Conservation (phyloP, 2,329 filamentous ascomycete genomes). For the Fusarium sp. region DNA sequence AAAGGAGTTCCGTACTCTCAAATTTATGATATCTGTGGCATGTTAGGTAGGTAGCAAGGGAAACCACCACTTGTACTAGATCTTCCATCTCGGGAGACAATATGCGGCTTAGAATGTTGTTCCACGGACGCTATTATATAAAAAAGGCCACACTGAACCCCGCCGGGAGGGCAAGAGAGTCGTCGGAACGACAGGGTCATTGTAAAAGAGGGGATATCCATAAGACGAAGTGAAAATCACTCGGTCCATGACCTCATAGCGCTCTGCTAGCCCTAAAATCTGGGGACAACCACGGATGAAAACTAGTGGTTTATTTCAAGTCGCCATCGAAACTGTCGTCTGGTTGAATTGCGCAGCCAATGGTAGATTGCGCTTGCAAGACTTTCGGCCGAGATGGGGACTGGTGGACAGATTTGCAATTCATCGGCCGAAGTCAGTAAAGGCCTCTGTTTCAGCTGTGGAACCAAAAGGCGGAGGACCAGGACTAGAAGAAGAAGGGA, state of each 20-base stretch:
- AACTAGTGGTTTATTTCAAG: constrained; percentile 13
- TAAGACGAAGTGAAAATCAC: constrained; percentile 2
- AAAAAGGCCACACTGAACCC: constrained; percentile 1
- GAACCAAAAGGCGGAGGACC: constrained; percentile 20
- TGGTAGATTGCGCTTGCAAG: neutral
- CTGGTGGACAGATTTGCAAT: constrained; percentile 1
- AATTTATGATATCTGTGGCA: neutral
- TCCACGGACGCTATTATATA: constrained; percentile 5
- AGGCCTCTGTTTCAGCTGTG: constrained; percentile 26
- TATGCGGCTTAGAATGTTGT: neutral
- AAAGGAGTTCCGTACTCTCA: neutral
- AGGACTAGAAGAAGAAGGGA: constrained; percentile 35
- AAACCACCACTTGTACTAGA: neutral
- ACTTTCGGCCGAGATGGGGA: constrained; percentile 33
- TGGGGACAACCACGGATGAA: constrained; percentile 27
- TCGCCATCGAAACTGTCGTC: constrained; percentile 1
- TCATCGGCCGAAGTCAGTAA: constrained; percentile 24
- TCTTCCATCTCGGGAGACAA: neutral
- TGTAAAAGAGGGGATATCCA: neutral
- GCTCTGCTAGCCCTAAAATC: constrained; percentile 33
- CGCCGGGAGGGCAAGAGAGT: neutral
- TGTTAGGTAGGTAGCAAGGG: neutral
- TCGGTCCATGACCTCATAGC: constrained; percentile 40
- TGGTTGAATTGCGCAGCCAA: constrained; percentile 20
- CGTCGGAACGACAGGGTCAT: constrained; percentile 21